phyloP scores from a whole-genome alignment of 2,329 filamentous ascomycete species.

The Calonectria crousiana region DNA sequence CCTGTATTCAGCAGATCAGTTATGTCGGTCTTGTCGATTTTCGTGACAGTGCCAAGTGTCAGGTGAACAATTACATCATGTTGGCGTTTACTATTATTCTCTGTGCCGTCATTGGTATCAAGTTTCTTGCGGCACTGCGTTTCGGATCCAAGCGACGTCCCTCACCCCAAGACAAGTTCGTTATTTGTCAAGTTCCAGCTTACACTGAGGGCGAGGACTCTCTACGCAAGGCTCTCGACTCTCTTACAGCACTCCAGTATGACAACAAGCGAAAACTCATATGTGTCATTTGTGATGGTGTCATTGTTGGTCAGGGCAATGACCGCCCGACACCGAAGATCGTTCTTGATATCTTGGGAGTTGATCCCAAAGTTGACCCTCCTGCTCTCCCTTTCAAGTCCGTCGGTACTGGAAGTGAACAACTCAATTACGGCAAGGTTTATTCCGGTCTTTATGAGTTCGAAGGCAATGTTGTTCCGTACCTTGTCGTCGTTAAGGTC shows the following conservation, averaged over 20 bases:
- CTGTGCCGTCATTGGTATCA: conserved; percentile 82
- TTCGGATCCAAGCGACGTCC: conserved; percentile 93
- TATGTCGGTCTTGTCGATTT: conserved; percentile 89
- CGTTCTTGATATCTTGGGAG: conserved; percentile 95
- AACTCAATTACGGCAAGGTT: conserved; percentile 98
- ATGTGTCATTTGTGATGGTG: conserved; percentile 95
- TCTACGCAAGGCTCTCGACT: conserved; percentile 91
- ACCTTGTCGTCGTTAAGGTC: conserved; percentile 95
- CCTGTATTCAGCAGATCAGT: conserved; percentile 87
- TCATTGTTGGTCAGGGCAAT: conserved; percentile 96
- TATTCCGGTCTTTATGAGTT: conserved; percentile 98
- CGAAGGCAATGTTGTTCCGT: conserved; percentile 97
- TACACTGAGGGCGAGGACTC: conserved; percentile 99
- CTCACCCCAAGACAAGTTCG: conserved; percentile 95
- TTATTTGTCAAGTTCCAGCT: conserved; percentile 97
- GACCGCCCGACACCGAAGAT: conserved; percentile 98
- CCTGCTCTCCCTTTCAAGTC: conserved; percentile 95
- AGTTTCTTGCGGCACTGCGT: conserved; percentile 93
- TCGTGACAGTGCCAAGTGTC: conserved; percentile 79
- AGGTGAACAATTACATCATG: conserved; percentile 91
- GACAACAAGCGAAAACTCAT: conserved; percentile 99
- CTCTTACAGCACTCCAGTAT: conserved; percentile 92
- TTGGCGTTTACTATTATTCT: conserved; percentile 89
- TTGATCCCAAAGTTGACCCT: conserved; percentile 96
- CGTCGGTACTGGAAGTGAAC: conserved; percentile 87